A percentile compares a stretch with the other conserved stretches of the same genome.
Evolutionary conservation across 192 early-diverging fungal genomes (phyloP).

Genomic region (Helicostylum pulchrum): DNA sequence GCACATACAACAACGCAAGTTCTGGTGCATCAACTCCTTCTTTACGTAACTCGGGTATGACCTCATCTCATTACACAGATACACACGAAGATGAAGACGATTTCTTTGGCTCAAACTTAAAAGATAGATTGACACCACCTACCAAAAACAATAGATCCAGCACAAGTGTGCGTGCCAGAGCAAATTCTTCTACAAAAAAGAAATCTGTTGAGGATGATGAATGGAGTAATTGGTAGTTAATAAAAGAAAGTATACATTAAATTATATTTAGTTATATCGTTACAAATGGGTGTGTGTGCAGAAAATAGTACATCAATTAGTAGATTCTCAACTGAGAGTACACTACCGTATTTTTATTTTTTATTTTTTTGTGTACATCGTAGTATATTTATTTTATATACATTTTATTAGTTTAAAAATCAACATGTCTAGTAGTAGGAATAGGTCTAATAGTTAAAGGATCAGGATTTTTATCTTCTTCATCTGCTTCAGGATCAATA

Average conservation of each 20-base stretch:
- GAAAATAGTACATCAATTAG: too few relatives aligned
- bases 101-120: background rate
- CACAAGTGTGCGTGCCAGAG: conserved; percentile 4
- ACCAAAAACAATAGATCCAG: background rate
- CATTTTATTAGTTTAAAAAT: too few relatives aligned
- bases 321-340: too few relatives aligned
- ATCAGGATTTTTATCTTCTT: background rate
- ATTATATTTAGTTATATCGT: too few relatives aligned
- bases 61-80: background rate
- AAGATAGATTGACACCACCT: background rate
- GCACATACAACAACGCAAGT: background rate
- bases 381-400: too few relatives aligned
- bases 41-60: conserved; percentile 5
- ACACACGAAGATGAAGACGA: conserved; percentile 3
- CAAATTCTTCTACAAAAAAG: conserved; percentile 3
- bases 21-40: conserved; percentile 1
- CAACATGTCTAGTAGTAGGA: background rate
- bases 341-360: too few relatives aligned
- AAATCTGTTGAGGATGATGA: conserved; percentile 4
- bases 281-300: too few relatives aligned
- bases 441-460: background rate
- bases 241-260: background rate
- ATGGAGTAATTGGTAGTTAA: conserved; percentile 11
- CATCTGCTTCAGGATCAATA: background rate
- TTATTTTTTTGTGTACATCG: too few relatives aligned